Conservation (phyloP, 2,329 filamentous ascomycete genomes). For the Aspergillus udagawae region DNA sequence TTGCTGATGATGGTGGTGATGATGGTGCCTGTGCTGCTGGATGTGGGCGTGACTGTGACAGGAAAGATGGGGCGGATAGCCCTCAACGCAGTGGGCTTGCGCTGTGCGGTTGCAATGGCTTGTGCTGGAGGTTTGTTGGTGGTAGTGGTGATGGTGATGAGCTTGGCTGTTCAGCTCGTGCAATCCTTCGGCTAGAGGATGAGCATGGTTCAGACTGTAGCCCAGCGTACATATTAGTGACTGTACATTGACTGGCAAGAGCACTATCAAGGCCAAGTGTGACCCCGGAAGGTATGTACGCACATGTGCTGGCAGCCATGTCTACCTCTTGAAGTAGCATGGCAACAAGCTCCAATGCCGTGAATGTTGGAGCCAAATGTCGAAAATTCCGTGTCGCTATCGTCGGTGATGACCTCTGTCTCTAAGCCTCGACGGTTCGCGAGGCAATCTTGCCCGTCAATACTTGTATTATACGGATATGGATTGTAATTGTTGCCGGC, state of each 20-base stretch:
- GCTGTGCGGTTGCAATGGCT: neutral
- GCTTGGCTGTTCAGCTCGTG: neutral
- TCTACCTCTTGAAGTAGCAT: neutral
- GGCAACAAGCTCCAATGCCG: neutral
- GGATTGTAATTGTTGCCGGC: neutral
- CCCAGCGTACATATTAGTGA: neutral
- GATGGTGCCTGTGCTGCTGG: neutral
- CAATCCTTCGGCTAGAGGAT: neutral
- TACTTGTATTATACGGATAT: neutral
- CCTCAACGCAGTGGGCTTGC: neutral
- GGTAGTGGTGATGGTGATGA: neutral
- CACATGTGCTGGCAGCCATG: neutral
- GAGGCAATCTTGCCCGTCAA: neutral
- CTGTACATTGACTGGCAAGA: neutral
- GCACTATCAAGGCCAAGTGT: neutral
- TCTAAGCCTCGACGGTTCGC: neutral
- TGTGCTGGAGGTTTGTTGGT: neutral
- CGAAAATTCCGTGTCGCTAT: neutral
- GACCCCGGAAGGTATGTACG: neutral
- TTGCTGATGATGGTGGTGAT: neutral
- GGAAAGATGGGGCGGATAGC: neutral
- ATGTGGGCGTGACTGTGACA: neutral
- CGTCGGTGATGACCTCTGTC: neutral
- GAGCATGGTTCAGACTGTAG: neutral
- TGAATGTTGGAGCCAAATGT: neutral